Evolutionary conservation across 75 land plant species (phyloP).

Genomic region (Pinus taeda): DNA sequence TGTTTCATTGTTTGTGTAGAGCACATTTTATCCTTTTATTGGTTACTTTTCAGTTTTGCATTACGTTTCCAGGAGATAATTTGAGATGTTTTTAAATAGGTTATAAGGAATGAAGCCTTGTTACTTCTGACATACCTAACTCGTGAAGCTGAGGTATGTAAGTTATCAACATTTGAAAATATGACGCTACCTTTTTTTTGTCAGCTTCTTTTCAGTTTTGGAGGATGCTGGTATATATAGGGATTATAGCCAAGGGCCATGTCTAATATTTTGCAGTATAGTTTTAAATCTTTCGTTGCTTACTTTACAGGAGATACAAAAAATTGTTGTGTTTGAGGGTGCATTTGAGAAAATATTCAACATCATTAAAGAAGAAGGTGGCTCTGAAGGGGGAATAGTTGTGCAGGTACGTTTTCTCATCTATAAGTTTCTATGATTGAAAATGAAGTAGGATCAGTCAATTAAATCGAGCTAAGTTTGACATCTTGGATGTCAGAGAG

Average conservation of each 20-base stretch:
- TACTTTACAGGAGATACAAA: slow-evolving; percentile 87
- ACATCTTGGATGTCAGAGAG: not conserved
- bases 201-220: not conserved
- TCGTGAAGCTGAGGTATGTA: slow-evolving; percentile 90
- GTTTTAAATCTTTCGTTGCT: not conserved
- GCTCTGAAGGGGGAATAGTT: slow-evolving; percentile 97
- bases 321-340: slow-evolving; percentile 98
- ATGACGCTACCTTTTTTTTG: not conserved
- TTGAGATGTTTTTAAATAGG: slow-evolving; percentile 38
- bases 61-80: not conserved
- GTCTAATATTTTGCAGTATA: not conserved
- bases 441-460: not conserved
- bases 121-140: slow-evolving; percentile 88
- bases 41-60: not conserved
- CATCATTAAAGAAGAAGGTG: slow-evolving; percentile 97
- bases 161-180: not conserved
- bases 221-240: not conserved
- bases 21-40: not conserved
- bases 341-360: slow-evolving; percentile 95
- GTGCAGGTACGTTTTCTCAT: slow-evolving; percentile 77
- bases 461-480: not conserved
- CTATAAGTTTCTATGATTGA: not conserved
- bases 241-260: not conserved
- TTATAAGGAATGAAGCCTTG: slow-evolving; percentile 94
- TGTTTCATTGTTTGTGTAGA: not conserved